phyloP scores from a whole-genome alignment of 805 yeast species.

The Schwanniomyces occidentalis region DNA sequence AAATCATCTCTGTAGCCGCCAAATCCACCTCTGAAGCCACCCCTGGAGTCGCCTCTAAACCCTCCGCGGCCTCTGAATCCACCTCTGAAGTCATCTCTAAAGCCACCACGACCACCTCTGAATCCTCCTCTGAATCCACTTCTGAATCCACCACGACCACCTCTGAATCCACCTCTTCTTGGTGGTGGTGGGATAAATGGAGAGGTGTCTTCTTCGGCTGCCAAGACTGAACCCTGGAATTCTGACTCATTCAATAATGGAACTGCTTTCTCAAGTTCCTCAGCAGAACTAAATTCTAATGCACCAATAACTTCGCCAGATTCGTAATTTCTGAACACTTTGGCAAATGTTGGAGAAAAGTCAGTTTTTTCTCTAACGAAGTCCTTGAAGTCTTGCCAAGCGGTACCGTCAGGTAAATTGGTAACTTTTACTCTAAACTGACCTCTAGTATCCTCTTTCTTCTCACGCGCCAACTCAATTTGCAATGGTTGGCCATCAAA shows the following conservation, averaged over 20 bases:
- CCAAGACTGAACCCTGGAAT: slow-evolving; percentile 65
- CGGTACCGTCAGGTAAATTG: slow-evolving; percentile 71
- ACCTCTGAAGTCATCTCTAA: slow-evolving; percentile 30
- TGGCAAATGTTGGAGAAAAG: slow-evolving; percentile 61
- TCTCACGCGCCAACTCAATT: slow-evolving; percentile 56
- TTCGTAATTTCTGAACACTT: slow-evolving; percentile 50
- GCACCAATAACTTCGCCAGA: slow-evolving; percentile 49
- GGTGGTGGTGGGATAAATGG: slow-evolving; percentile 56
- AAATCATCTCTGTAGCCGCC: slow-evolving; percentile 33
- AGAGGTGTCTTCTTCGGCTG: slow-evolving; percentile 76
- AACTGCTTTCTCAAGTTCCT: slow-evolving; percentile 73
- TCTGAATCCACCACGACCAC: slow-evolving; percentile 33
- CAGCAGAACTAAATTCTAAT: slow-evolving; percentile 63
- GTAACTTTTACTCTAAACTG: slow-evolving; percentile 70
- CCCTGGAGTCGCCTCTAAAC: slow-evolving; percentile 32
- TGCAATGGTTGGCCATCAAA: slow-evolving; percentile 52
- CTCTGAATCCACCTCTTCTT: slow-evolving; percentile 41
- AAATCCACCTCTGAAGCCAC: slow-evolving; percentile 40
- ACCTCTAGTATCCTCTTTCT: slow-evolving; percentile 63
- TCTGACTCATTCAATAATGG: slow-evolving; percentile 70
- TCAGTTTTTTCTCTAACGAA: slow-evolving; percentile 76
- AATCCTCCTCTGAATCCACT: slow-evolving; percentile 26
- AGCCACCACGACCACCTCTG: slow-evolving; percentile 33
- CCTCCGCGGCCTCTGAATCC: slow-evolving; percentile 41
- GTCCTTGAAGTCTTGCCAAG: slow-evolving; percentile 91